Conservation (phyloP, 371 early-diverging fungal species). For the Capillidium rhysosporum region DNA sequence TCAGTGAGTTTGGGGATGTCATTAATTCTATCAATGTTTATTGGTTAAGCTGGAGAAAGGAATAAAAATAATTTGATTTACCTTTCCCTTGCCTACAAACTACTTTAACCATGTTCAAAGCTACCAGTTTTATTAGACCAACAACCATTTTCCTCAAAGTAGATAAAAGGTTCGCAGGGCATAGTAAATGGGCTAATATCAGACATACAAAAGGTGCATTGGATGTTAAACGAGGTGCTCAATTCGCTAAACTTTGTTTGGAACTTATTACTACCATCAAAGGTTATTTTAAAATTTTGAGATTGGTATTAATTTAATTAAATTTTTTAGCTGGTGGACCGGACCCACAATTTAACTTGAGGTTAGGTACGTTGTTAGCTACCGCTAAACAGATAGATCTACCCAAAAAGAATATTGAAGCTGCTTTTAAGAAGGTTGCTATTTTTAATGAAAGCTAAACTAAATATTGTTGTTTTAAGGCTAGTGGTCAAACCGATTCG, state of each 20-base stretch:
- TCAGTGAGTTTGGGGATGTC: too few species aligned
- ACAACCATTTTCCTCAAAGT: too few species aligned
- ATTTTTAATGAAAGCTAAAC: not conserved
- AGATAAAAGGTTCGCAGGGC: conserved; percentile 17
- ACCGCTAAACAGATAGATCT: conserved; percentile 34
- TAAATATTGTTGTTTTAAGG: not conserved
- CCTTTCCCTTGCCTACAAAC: too few species aligned
- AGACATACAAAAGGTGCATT: conserved; percentile 35
- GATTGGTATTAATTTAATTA: not conserved
- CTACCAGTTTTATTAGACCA: too few species aligned
- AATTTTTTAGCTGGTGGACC: conserved; percentile 21
- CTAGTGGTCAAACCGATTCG: conserved; percentile 13
- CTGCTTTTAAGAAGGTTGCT: conserved; percentile 35
- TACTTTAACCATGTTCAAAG: too few species aligned
- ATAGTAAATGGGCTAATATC: conserved; percentile 50
- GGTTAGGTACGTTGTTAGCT: conserved; percentile 31
- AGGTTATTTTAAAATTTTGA: conserved; percentile 11
- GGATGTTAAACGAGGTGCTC: conserved; percentile 26
- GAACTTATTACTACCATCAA: conserved; percentile 36
- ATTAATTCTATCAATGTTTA: too few species aligned
- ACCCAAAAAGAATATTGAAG: conserved; percentile 53
- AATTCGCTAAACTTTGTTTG: conserved; percentile 29
- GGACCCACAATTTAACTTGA: conserved; percentile 23
- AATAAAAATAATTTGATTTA: too few species aligned
- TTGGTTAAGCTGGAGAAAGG: too few species aligned